These are phyloP conservation scores for Phytopythium ostracodes DNA, from an alignment of 352 stramenopile species.

Conservation along the genomic window DNA sequence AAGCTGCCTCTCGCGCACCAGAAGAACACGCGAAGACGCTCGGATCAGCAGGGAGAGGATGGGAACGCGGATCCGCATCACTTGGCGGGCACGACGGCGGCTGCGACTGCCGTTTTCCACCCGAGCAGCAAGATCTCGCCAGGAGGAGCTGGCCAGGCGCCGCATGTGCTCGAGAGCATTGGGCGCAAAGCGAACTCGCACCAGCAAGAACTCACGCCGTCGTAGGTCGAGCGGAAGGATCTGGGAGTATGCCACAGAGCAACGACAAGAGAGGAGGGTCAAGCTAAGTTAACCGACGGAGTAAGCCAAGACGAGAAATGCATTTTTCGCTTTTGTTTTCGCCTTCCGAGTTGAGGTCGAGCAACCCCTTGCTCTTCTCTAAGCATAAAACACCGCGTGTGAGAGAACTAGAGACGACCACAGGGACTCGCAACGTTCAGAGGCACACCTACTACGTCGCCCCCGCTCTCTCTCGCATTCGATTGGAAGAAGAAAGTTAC, in stretches of 20 bases:
- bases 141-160: not conserved
- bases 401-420: no score
- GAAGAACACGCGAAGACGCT: slow-evolving; percentile 42
- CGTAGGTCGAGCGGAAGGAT: no score
- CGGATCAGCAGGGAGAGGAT: slow-evolving; percentile 34
- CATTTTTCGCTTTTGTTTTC: not conserved
- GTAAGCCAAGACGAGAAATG: not conserved
- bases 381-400: no score
- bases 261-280: not conserved
- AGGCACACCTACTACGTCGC: no score
- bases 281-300: not conserved
- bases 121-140: slow-evolving; percentile 3
- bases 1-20: slow-evolving; percentile 41
- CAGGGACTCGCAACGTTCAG: no score
- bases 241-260: no score
- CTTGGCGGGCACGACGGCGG: not conserved
- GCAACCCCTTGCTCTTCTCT: no score
- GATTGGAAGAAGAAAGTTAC: not conserved
- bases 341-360: no score
- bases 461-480: not conserved
- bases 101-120: not conserved
- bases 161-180: slow-evolving; percentile 4
- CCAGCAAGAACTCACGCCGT: not conserved
- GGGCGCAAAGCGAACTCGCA: slow-evolving; percentile 3
- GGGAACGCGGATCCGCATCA: slow-evolving; percentile 19